These are phyloP conservation scores for Emergomyces africanus DNA, from an alignment of 2,329 filamentous ascomycete genomes.

Conservation along the genomic window DNA sequence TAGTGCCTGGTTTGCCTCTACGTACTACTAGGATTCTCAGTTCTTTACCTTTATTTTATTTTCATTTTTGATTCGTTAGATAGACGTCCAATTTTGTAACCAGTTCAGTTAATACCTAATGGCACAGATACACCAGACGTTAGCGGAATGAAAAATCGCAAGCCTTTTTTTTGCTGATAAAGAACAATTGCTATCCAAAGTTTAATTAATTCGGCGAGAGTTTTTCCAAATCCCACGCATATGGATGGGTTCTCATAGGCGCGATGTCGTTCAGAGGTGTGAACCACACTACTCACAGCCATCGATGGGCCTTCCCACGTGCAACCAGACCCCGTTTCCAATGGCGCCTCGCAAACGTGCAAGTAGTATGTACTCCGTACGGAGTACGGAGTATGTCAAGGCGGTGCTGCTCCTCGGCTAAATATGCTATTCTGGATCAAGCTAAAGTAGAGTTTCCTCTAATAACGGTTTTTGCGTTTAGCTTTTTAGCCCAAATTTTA, in stretches of 20 bases:
- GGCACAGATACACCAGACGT: not conserved
- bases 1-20: not conserved
- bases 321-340: too few relatives aligned
- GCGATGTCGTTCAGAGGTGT: not conserved
- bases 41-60: too few relatives aligned
- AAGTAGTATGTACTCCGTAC: too few relatives aligned
- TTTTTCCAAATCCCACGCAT: too few relatives aligned
- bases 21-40: not conserved
- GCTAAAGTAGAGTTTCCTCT: not conserved
- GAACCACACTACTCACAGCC: not conserved
- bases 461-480: not conserved
- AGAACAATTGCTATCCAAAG: not conserved
- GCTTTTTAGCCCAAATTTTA: not conserved
- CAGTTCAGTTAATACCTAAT: not conserved
- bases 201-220: not conserved
- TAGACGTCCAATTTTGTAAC: not conserved
- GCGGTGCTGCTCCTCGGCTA: not conserved
- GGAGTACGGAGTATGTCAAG: too few relatives aligned
- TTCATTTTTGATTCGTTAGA: not conserved
- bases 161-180: not conserved
- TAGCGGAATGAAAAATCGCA: not conserved
- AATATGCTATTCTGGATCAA: not conserved
- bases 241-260: too few relatives aligned
- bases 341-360: too few relatives aligned
- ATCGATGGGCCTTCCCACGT: not conserved